Evolutionary conservation across 2,329 filamentous ascomycete species (phyloP).

Genomic region (Colletotrichum sp.): DNA sequence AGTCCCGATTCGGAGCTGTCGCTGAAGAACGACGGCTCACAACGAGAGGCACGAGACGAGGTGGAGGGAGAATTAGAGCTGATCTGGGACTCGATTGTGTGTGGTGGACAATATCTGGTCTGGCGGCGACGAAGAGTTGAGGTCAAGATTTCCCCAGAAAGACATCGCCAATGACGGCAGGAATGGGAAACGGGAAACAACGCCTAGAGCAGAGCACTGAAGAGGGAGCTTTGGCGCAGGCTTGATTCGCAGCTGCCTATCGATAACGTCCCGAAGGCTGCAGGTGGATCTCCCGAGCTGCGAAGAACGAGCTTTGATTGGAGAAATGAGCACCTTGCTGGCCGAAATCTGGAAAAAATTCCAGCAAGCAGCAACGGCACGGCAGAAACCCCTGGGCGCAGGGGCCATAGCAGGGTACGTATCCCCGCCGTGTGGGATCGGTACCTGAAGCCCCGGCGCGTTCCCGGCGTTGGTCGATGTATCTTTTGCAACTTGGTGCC

Average conservation of each 20-base stretch:
- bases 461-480: not conserved
- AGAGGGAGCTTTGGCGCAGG: not conserved
- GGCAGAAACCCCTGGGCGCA: not conserved
- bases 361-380: conserved; percentile 2
- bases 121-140: not conserved
- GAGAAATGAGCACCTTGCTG: not conserved
- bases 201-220: not conserved
- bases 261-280: conserved; percentile 15
- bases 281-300: conserved; percentile 1
- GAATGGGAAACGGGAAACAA: not conserved
- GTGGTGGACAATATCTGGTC: not conserved
- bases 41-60: not conserved
- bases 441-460: not conserved
- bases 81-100: not conserved
- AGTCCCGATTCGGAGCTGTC: not conserved
- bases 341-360: not conserved
- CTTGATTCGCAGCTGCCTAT: not conserved
- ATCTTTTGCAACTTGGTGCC: not conserved
- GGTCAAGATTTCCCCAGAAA: not conserved
- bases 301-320: conserved; percentile 1
- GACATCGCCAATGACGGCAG: not conserved
- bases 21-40: not conserved
- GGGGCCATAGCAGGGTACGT: not conserved
- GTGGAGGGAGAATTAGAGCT: not conserved
- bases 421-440: not conserved